phyloP scores from a whole-genome alignment of 495 filamentous ascomycete species.

The Penicillium macrosclerotiorum region DNA sequence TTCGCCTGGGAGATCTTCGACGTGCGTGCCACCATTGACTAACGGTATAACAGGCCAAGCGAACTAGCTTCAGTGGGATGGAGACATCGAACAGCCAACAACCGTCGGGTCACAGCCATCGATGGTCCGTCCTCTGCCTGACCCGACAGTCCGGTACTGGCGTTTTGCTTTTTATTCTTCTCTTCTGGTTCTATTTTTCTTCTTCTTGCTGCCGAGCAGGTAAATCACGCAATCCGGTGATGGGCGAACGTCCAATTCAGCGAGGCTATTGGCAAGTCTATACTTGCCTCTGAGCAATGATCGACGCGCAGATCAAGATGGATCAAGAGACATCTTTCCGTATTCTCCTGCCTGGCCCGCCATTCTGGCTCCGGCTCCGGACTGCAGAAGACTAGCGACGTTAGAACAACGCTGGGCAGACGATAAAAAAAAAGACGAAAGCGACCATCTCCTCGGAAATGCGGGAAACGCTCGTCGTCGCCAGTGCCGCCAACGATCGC shows the following conservation, averaged over 20 bases:
- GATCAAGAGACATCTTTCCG: not conserved
- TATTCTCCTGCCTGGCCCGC: not conserved
- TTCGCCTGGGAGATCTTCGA: not conserved
- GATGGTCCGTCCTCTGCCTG: no score
- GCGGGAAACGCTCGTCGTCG: not conserved
- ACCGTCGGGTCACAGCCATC: no score
- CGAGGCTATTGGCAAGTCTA: not conserved
- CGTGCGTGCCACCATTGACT: not conserved
- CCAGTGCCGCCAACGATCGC: not conserved
- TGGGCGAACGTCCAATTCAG: not conserved
- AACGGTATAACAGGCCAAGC: conserved; percentile 1
- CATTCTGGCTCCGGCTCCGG: not conserved
- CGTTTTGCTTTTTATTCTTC: conserved; percentile 2
- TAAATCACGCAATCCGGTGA: conserved; percentile 1
- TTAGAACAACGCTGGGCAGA: not conserved
- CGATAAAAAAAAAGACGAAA: not conserved
- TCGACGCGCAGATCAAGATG: conserved; percentile 1
- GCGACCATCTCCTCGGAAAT: conserved; percentile 4
- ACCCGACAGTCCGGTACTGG: not conserved
- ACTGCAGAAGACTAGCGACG: not conserved
- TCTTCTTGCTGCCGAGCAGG: not conserved
- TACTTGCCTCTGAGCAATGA: not conserved
- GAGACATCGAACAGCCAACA: no score
- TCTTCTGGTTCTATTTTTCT: no score
- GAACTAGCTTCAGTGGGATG: no score